Base-by-base conservation (phyloP, 768 basidiomycete species). In the Sarcodon sp. region DNA sequence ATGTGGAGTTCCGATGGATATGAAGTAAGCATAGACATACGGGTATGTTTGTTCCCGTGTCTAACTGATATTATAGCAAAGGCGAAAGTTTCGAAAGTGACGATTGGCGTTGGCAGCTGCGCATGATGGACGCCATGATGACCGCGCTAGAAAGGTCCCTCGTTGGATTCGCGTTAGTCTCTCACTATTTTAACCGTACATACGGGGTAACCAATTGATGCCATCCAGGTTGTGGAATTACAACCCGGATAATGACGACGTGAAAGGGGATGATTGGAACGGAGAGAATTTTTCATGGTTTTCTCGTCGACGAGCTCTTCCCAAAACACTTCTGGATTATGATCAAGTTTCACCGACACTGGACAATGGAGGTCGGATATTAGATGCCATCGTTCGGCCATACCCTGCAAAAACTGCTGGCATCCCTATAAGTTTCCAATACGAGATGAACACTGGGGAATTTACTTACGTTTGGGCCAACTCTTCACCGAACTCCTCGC, bases 221-320 rank as follows among this genome's bases (percentile, higher is more conserved):
- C 16, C 46, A 47, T 33, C 6, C 55, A 96, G 91, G 1, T 65
- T 97, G 6, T 97, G 94, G 94, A 90, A 87, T 51, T 97, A 96
- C 62, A 96, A 97, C 57, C 86, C 93, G 0, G 68, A 72, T 46
- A 98, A 97, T 64, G 72, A 75, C 35, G 92, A 97, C 60, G 55
- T 62, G 13, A 56, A 63, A 21, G 94, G 94, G 12, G 93, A 97
- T 60, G 65, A 80, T 60, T 96, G 93, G 93, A 94, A 93, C 56
- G 89, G 87, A 47, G 93, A 99, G 64, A 96, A 93, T 66, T 97
- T 99, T 61, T 91, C 89, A 1, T 96, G 89, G 88, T 97, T 90
- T 72, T 80, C 79, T 56, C 66, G 68, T 38, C 64, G 61, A 34
- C 77, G 82, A 12, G 79, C 74, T 1, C 66, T 78, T 45, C 83